Base-by-base conservation (phyloP, 495 filamentous ascomycete species). In the Melanomma pulvis-pyrius region DNA sequence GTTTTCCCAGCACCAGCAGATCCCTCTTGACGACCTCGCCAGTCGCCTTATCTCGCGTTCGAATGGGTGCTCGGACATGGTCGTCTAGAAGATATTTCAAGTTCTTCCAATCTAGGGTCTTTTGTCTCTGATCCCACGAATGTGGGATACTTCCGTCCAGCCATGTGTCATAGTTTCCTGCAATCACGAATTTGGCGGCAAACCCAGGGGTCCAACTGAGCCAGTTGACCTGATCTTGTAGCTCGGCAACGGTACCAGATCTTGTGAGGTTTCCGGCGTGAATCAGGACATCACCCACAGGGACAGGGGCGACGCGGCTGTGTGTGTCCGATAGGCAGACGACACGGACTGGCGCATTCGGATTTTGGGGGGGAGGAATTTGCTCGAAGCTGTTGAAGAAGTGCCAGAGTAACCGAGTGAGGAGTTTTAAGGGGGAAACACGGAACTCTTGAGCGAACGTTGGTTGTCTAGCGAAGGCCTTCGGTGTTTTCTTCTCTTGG, bases 311-410 rank as follows among this genome's bases (percentile, higher is more conserved):
- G 24, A 85, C 81, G 29, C 82, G 77, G 24, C 82, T 85, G 74
- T 97, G 93, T 8, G 92, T 96, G 76, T 97, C 93, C 0, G 92
- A 93, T 36, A 97, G 86, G 73, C 89, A 96, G 56, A 96, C 88
- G 28, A 97, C 82, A 39, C 86, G 84, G 70, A 96, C 89, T 0
- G 84, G 80, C 0, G 74, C 78, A 53, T 79, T 72, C 8, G 9
- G 36, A 8, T 8, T 8, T 17, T 17, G 9, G 9, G 36, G 36
- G 17, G 17, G 36, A 8, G 36, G 36, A 8, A 17, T 41, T 41
- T 41, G 17, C 36, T 41, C 17, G 17, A 17, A 8, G 36, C 9
- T 8, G 9, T 8, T 8, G 36, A 8, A 41, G 17, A 41, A 41
- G 36, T 41, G n/a, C n/a, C n/a, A 41, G 36, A 17, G 9, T 41